Conservation (phyloP, 202 grass and related monocot species). For the Tripidium arundinaceum region DNA sequence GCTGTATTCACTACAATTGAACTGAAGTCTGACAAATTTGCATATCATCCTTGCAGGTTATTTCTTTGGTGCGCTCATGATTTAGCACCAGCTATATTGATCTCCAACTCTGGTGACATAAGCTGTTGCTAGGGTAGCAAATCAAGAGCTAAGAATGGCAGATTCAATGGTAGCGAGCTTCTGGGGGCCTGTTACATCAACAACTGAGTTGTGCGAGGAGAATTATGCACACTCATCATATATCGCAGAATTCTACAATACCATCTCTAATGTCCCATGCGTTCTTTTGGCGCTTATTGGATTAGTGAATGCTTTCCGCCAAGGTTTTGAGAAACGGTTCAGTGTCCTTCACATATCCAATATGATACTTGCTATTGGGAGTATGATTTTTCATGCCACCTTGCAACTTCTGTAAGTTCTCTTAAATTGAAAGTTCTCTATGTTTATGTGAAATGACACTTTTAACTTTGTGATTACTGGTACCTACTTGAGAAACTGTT, state of each 20-base stretch:
- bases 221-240: conserved; percentile 71
- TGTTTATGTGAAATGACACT: not conserved
- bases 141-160: conserved; percentile 43
- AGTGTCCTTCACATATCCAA: conserved; percentile 79
- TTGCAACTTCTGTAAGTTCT: conserved; percentile 83
- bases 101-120: conserved; percentile 3
- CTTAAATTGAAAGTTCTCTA: not conserved
- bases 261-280: conserved; percentile 69
- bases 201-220: conserved; percentile 70
- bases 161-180: conserved; percentile 74
- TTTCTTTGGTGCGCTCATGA: conserved; percentile 27
- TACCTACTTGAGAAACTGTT: not conserved
- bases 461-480: not conserved
- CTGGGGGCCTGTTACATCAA: conserved; percentile 88
- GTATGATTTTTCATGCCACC: conserved; percentile 86
- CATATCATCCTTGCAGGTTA: conserved; percentile 19
- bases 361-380: conserved; percentile 83
- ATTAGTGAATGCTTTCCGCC: conserved; percentile 61
- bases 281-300: conserved; percentile 73
- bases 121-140: not conserved
- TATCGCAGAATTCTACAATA: conserved; percentile 90
- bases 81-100: conserved; percentile 28
- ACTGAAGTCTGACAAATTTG: not conserved
- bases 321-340: conserved; percentile 85
- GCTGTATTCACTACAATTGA: not conserved